Conservation (phyloP, 2,329 filamentous ascomycete genomes). For the Xylaria polymorpha region DNA sequence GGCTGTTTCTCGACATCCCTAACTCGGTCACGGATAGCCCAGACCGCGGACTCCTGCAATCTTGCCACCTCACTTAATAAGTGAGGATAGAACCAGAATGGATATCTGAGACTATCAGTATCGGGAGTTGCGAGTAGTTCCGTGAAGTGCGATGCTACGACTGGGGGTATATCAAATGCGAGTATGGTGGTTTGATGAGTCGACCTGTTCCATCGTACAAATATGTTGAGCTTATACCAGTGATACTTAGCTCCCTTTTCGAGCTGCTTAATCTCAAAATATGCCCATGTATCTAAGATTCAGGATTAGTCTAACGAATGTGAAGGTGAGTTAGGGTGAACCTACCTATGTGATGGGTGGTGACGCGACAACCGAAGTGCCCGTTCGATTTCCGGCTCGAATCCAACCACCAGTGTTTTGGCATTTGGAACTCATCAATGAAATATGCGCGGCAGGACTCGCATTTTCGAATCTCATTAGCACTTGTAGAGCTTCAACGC, state of each 20-base stretch:
- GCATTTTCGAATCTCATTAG: conserved; percentile 49
- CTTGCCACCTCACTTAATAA: conserved; percentile 49
- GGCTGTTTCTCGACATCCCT: conserved; percentile 49
- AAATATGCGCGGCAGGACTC: conserved; percentile 44
- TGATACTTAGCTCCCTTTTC: conserved; percentile 41
- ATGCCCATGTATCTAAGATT: conserved; percentile 49
- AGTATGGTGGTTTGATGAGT: conserved; percentile 47
- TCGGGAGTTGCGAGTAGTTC: conserved; percentile 13
- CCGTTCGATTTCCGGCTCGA: conserved; percentile 53
- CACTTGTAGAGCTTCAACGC: conserved; percentile 47
- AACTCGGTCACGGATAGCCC: conserved; percentile 54
- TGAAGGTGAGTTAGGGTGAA: conserved; percentile 38
- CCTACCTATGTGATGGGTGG: conserved; percentile 29
- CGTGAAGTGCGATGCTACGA: conserved; percentile 25
- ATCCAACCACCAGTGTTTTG: conserved; percentile 53
- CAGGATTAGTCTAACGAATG: not conserved
- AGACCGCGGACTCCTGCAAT: conserved; percentile 54
- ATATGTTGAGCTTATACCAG: conserved; percentile 54
- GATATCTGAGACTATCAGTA: conserved; percentile 38
- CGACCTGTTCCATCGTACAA: conserved; percentile 45
- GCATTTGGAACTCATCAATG: conserved; percentile 46
- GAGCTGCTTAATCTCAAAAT: conserved; percentile 50
- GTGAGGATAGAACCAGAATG: conserved; percentile 53
- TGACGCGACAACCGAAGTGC: conserved; percentile 52
- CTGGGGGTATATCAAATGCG: conserved; percentile 47